Evolutionary conservation across 495 filamentous ascomycete genomes (phyloP).

Genomic region (Ramalina peruviana): DNA sequence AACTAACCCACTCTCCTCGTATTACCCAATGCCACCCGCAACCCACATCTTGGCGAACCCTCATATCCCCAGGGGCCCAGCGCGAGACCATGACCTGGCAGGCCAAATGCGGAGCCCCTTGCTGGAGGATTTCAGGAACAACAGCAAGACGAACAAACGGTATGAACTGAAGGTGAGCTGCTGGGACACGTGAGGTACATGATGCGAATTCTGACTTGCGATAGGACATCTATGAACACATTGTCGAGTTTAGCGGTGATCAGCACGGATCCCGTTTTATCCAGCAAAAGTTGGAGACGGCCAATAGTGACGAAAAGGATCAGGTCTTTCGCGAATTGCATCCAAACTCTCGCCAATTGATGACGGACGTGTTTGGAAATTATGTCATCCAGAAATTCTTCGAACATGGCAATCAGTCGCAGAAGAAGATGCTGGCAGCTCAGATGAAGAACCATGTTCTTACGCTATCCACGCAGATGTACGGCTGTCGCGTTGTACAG

Average conservation of each 20-base stretch:
- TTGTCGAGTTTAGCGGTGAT: conserved; percentile 93
- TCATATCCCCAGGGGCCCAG: conserved; percentile 32
- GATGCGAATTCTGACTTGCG: conserved; percentile 7
- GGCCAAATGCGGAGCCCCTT: conserved; percentile 55
- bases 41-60: conserved; percentile 18
- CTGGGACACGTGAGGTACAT: neutral
- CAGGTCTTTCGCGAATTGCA: conserved; percentile 78
- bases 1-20: conserved; percentile 25
- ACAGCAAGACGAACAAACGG: conserved; percentile 60
- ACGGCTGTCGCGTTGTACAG: conserved; percentile 91
- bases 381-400: conserved; percentile 98
- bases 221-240: conserved; percentile 72
- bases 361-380: conserved; percentile 95
- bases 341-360: conserved; percentile 70
- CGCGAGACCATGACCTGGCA: conserved; percentile 50
- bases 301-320: conserved; percentile 96
- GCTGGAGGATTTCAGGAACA: conserved; percentile 67
- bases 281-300: conserved; percentile 84
- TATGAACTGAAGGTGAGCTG: conserved; percentile 65
- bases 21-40: conserved; percentile 17
- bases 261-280: conserved; percentile 94
- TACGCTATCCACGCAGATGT: conserved; percentile 74
- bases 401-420: conserved; percentile 86
- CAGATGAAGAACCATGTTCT: conserved; percentile 78
- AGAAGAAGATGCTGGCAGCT: conserved; percentile 75